phyloP scores from a whole-genome alignment of 148 eudicot species.

The Selenicereus undatus region DNA sequence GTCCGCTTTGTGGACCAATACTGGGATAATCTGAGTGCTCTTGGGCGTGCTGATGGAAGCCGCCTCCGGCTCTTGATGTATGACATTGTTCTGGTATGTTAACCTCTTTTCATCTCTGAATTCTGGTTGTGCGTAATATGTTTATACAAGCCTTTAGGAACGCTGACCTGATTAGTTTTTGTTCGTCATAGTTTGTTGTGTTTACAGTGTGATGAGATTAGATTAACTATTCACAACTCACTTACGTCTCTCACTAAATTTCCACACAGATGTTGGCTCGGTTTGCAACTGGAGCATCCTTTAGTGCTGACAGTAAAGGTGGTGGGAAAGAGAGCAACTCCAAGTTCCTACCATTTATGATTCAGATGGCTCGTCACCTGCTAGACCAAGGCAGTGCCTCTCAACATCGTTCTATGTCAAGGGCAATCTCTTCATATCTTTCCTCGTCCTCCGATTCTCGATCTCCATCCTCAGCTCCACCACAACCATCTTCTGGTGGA shows the following conservation, averaged over 20 bases:
- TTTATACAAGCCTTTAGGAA: too few relatives aligned
- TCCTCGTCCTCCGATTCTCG: conserved; percentile 56
- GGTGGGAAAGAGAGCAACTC: conserved; percentile 99
- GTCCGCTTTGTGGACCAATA: conserved; percentile 77
- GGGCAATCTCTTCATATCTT: conserved; percentile 59
- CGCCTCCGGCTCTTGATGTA: conserved; percentile 88
- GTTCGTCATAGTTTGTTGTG: neutral
- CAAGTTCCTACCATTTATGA: conserved; percentile 83
- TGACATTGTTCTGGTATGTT: conserved; percentile 90
- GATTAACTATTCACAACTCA: neutral
- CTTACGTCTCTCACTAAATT: neutral
- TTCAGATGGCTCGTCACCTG: conserved; percentile 88
- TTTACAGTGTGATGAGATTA: neutral
- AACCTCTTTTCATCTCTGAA: conserved; percentile 3
- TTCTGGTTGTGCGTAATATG: neutral
- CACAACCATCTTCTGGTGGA: conserved; percentile 48
- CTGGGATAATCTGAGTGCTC: conserved; percentile 95
- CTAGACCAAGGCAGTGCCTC: conserved; percentile 74
- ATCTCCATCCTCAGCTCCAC: conserved; percentile 38
- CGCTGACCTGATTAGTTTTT: too few relatives aligned
- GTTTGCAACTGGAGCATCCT: conserved; percentile 94
- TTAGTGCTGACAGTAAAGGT: conserved; percentile 79
- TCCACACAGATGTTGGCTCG: conserved; percentile 89
- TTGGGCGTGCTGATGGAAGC: conserved; percentile 98
- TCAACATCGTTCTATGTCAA: conserved; percentile 66